These are phyloP conservation scores for Lecanicillium sp. DNA, from an alignment of 2,329 filamentous ascomycete species.

Conservation along the genomic window DNA sequence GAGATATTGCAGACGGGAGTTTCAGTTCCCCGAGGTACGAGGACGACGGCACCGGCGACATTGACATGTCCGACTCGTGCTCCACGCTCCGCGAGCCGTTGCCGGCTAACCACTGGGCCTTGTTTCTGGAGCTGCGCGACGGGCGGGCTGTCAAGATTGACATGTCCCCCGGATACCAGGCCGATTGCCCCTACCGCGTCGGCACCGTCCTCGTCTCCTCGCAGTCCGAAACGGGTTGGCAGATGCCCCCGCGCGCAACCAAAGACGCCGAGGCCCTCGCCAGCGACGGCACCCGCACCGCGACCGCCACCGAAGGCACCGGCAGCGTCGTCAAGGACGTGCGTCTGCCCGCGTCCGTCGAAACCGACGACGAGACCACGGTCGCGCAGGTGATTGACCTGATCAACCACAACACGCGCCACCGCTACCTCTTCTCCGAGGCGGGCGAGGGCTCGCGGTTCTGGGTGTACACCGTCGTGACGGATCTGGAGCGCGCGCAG, in stretches of 20 bases:
- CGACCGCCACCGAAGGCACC: not conserved
- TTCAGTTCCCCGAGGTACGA: not conserved
- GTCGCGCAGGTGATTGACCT: constrained; percentile 2
- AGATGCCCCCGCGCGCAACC: not conserved
- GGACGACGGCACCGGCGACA: not conserved
- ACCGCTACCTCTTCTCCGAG: constrained; percentile 9
- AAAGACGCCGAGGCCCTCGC: not conserved
- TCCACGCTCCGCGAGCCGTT: not conserved
- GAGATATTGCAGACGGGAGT: not conserved
- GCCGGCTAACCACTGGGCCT: constrained; percentile 4
- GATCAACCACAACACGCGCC: not conserved
- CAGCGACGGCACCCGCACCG: not conserved
- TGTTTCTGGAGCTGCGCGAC: not conserved
- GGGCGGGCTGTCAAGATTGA: constrained; percentile 5
- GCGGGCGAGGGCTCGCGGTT: constrained; percentile 4
- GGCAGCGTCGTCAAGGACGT: not conserved
- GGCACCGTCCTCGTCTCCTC: constrained; percentile 4
- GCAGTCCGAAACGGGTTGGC: not conserved
- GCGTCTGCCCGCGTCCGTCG: not conserved
- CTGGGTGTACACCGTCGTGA: constrained; percentile 1
- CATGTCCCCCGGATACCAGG: constrained; percentile 3
- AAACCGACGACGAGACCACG: not conserved
- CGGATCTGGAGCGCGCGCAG: not conserved
- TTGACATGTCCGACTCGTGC: not conserved
- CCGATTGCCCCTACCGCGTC: not conserved